Evolutionary conservation across 345 rosid species (phyloP).

Genomic region (Eutrema heterophyllum): DNA sequence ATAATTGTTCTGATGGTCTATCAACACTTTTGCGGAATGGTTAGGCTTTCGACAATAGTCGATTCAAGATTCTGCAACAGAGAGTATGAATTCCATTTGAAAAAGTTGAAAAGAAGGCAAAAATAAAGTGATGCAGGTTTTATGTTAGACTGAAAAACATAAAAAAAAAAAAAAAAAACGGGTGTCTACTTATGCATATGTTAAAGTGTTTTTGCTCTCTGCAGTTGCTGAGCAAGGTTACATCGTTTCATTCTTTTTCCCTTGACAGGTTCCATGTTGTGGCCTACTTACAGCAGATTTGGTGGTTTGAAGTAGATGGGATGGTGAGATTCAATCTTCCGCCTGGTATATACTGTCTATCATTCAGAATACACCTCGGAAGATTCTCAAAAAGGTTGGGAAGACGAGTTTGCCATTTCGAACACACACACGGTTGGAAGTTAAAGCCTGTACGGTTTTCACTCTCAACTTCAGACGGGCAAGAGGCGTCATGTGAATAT

Average conservation of each 20-base stretch:
- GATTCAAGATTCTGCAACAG: no score
- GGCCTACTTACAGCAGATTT: constrained; percentile 82
- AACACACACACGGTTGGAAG: constrained; percentile 85
- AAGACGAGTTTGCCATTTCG: constrained; percentile 55
- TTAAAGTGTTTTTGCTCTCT: background rate
- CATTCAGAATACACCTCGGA: constrained; percentile 81
- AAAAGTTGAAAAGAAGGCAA: no score
- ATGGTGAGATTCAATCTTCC: constrained; percentile 69
- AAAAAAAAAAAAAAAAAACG: no score
- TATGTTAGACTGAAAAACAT: no score
- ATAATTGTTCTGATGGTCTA: background rate
- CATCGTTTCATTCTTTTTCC: background rate
- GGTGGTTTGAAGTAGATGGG: constrained; percentile 96
- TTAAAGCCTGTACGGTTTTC: constrained; percentile 65
- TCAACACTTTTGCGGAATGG: no score
- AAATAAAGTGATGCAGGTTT: no score
- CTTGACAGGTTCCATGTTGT: constrained; percentile 56
- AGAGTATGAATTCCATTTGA: no score
- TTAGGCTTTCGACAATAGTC: no score
- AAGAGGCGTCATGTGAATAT: constrained; percentile 50
- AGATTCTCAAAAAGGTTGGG: constrained; percentile 73
- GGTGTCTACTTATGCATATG: background rate
- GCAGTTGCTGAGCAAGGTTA: background rate
- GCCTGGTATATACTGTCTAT: constrained; percentile 61
- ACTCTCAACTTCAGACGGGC: constrained; percentile 62